Evolutionary conservation across 2,329 filamentous ascomycete genomes (phyloP).

Genomic region (Ceratocystis colombiana): DNA sequence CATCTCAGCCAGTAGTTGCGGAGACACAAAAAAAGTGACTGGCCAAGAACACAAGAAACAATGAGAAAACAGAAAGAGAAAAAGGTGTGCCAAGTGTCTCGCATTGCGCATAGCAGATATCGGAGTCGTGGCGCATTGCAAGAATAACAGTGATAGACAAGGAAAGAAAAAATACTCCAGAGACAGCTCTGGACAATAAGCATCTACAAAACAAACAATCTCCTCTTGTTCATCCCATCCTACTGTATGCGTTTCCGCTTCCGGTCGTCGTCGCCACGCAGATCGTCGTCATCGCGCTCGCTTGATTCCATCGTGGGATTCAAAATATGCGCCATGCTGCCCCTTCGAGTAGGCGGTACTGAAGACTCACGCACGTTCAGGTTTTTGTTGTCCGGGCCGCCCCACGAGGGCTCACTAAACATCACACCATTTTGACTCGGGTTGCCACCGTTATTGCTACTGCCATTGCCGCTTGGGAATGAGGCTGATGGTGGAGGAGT

Average conservation of each 20-base stretch:
- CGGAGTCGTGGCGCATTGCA: constrained; percentile 1
- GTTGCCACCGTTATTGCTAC: constrained; percentile 24
- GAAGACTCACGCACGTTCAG: constrained; percentile 46
- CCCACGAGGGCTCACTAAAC: constrained; percentile 50
- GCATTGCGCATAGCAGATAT: not conserved
- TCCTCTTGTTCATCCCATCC: not conserved
- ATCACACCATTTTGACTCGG: constrained; percentile 32
- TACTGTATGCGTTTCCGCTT: constrained; percentile 53
- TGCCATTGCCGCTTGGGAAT: constrained; percentile 38
- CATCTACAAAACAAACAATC: too few relatives aligned
- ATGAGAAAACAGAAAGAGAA: not conserved
- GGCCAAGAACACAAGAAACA: not conserved
- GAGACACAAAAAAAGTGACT: not conserved
- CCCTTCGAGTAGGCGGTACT: constrained; percentile 46
- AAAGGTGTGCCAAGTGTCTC: not conserved
- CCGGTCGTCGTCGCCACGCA: constrained; percentile 48
- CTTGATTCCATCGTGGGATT: constrained; percentile 46
- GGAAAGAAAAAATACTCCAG: not conserved
- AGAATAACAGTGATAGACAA: constrained; percentile 7
- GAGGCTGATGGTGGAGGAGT: constrained; percentile 41
- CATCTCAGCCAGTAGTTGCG: not conserved
- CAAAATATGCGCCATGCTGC: constrained; percentile 55
- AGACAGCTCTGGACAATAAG: not conserved
- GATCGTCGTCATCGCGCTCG: constrained; percentile 48
- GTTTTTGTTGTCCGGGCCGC: constrained; percentile 41